Evolutionary conservation across 1,284 basidiomycete species (phyloP).

Genomic region (Irpex sp.): DNA sequence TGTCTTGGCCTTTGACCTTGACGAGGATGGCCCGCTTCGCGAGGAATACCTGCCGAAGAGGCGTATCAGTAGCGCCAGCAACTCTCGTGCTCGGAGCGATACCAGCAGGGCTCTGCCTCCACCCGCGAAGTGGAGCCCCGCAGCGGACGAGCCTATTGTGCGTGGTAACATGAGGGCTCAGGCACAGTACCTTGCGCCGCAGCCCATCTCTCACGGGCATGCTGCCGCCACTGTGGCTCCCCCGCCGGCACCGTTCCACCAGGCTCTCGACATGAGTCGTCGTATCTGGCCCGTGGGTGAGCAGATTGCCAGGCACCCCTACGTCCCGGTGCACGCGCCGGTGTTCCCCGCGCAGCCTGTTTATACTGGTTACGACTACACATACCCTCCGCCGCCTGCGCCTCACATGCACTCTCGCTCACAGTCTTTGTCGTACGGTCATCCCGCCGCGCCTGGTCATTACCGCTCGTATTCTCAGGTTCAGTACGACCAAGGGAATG

Average conservation of each 20-base stretch:
- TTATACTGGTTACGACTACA: constrained; percentile 38
- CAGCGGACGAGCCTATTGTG: constrained; percentile 67
- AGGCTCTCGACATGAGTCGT: constrained; percentile 21
- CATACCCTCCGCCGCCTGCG: constrained; percentile 21
- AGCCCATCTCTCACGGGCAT: constrained; percentile 35
- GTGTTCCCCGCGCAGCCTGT: constrained; percentile 23
- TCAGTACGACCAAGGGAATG: constrained; percentile 42
- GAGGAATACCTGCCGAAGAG: constrained; percentile 76
- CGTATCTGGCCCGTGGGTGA: constrained; percentile 24
- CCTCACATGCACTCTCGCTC: constrained; percentile 48
- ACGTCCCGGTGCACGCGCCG: constrained; percentile 9
- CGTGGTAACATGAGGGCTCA: constrained; percentile 45
- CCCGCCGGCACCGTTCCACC: constrained; percentile 22
- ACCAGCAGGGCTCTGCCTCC: constrained; percentile 52
- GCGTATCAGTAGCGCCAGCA: constrained; percentile 40
- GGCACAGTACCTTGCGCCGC: constrained; percentile 63
- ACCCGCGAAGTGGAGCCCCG: constrained; percentile 77
- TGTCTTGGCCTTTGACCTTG: constrained; percentile 67
- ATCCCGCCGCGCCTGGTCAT: constrained; percentile 48
- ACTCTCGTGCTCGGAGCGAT: constrained; percentile 28
- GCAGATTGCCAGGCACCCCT: constrained; percentile 11
- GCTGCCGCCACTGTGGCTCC: constrained; percentile 14
- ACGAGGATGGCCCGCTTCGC: constrained; percentile 75
- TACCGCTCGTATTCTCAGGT: constrained; percentile 59
- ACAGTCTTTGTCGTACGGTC: constrained; percentile 51